Evolutionary conservation across 169 alveolate genomes (phyloP).

Genomic region (Eimeria tenella): DNA sequence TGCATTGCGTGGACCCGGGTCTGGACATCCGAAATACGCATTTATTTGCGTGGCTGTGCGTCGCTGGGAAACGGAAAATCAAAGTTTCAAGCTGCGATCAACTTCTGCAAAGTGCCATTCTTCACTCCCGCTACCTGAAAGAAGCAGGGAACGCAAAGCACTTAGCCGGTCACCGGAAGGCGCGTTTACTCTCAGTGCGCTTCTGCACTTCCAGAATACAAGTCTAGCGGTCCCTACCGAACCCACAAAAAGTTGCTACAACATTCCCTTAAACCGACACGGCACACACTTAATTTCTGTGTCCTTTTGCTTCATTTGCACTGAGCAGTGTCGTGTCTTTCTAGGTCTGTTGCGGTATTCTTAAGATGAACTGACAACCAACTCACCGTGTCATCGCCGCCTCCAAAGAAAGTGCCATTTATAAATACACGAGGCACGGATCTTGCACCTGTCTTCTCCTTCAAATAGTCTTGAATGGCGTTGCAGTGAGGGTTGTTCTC

Average conservation of each 20-base stretch:
- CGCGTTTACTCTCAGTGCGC: neutral
- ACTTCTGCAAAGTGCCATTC: constrained; percentile 13
- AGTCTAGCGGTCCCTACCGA: too few relatives aligned
- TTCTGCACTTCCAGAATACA: too few relatives aligned
- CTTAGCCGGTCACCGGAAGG: too few relatives aligned
- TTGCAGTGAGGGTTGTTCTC: constrained; percentile 77
- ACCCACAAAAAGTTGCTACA: too few relatives aligned
- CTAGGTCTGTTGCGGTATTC: too few relatives aligned
- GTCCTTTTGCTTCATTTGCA: too few relatives aligned
- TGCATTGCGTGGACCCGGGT: too few relatives aligned
- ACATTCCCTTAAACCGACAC: too few relatives aligned
- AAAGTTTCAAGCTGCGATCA: neutral
- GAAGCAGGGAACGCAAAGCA: neutral
- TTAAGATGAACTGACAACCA: neutral
- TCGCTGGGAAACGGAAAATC: too few relatives aligned
- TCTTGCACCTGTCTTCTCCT: constrained; percentile 81
- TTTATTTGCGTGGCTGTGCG: too few relatives aligned
- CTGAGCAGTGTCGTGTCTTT: too few relatives aligned
- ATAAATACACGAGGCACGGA: constrained; percentile 86
- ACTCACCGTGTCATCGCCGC: constrained; percentile 84
- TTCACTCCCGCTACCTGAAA: constrained; percentile 27
- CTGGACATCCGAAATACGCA: neutral
- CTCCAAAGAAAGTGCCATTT: constrained; percentile 83
- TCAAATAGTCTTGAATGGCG: constrained; percentile 82
- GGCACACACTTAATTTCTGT: too few relatives aligned